phyloP scores from a whole-genome alignment of 2,329 filamentous ascomycete species.

The Chaetomium strumarium region DNA sequence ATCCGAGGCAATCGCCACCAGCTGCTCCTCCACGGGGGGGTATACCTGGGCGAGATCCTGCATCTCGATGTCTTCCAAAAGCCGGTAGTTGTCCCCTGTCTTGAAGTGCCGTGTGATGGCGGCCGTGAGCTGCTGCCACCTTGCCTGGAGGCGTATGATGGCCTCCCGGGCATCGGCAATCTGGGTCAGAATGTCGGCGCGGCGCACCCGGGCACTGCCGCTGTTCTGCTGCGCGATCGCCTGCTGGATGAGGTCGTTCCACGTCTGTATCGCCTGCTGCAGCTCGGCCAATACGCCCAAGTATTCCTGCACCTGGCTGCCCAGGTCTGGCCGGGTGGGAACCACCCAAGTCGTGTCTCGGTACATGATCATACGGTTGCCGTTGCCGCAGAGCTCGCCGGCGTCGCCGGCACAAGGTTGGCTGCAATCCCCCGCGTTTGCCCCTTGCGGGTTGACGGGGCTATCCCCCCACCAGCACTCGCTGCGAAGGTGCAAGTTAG shows the following conservation, averaged over 20 bases:
- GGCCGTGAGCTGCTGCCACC: not conserved
- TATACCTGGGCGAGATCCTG: not conserved
- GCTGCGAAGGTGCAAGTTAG: not conserved
- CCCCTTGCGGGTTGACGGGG: not conserved
- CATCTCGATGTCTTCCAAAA: not conserved
- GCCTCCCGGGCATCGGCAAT: not conserved
- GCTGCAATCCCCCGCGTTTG: not conserved
- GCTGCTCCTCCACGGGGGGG: not conserved
- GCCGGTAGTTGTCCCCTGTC: not conserved
- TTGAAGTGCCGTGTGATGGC: not conserved
- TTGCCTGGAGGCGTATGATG: not conserved
- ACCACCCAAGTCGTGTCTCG: not conserved
- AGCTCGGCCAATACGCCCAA: not conserved
- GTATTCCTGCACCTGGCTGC: not conserved
- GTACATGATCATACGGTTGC: constrained; percentile 1
- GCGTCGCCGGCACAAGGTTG: not conserved
- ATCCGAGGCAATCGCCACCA: not conserved
- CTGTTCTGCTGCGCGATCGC: not conserved
- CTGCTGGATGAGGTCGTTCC: constrained; percentile 1
- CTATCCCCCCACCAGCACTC: constrained; percentile 1
- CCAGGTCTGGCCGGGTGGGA: not conserved
- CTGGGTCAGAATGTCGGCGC: not conserved
- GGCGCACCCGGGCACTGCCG: not conserved
- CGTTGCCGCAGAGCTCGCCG: not conserved
- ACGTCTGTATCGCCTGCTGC: not conserved